Percentiles rank a stretch among this genome's conserved stretches.
These are phyloP conservation scores for Colletotrichum graminicola DNA, from an alignment of 2,329 filamentous ascomycete species.

Conservation along the genomic window DNA sequence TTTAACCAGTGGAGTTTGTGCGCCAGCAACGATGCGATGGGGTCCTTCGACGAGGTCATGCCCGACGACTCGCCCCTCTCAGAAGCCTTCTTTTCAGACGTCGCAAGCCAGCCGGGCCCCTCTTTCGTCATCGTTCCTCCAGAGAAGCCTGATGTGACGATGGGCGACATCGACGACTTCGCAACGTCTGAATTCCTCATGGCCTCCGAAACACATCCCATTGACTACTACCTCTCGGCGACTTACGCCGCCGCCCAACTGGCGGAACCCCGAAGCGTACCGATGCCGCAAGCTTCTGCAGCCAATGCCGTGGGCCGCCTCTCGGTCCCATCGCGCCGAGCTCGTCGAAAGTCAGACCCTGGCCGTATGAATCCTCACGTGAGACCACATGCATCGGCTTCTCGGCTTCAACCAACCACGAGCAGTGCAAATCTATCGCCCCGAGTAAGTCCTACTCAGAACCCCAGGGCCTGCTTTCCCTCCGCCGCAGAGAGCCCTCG, in stretches of 20 bases:
- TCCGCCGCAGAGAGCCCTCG: not conserved
- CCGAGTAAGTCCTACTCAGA: not conserved
- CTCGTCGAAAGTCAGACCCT: constrained; percentile 6
- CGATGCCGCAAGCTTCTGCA: not conserved
- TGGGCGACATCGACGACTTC: constrained; percentile 1
- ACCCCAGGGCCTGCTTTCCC: not conserved
- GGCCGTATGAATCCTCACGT: not conserved
- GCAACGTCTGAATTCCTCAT: not conserved
- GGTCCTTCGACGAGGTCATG: not conserved
- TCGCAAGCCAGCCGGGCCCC: constrained; percentile 3
- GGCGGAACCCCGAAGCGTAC: not conserved
- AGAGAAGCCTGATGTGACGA: not conserved
- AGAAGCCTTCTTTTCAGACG: not conserved
- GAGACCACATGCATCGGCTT: not conserved
- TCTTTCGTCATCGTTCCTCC: constrained; percentile 25
- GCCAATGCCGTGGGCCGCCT: not conserved
- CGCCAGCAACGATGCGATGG: not conserved
- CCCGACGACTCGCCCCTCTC: not conserved
- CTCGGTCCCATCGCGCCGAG: not conserved
- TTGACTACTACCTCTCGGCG: constrained; percentile 14
- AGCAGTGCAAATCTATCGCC: not conserved
- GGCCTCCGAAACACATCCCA: constrained; percentile 10
- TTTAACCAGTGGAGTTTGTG: constrained; percentile 15
- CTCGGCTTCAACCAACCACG: not conserved
- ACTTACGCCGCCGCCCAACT: not conserved